These are phyloP conservation scores for Suillus fuscotomentosus DNA, from an alignment of 768 basidiomycete genomes.

Conservation along the genomic window DNA sequence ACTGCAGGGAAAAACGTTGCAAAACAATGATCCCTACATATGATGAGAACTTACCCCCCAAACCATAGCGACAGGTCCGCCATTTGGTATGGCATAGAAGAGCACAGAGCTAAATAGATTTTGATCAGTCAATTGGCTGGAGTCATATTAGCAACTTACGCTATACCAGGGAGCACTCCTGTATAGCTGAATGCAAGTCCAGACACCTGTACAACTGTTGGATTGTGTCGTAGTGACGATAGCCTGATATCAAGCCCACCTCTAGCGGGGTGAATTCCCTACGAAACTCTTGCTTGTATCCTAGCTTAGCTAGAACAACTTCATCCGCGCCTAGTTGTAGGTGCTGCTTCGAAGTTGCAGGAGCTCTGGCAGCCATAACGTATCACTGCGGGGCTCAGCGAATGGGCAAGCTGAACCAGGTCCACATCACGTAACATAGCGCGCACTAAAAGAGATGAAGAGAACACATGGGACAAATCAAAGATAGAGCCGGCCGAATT, in stretches of 20 bases:
- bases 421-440: not conserved
- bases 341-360: not conserved
- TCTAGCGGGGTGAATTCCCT: slow-evolving; percentile 14
- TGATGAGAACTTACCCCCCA: not conserved
- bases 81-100: slow-evolving; percentile 2
- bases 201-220: slow-evolving; percentile 14
- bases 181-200: slow-evolving; percentile 31
- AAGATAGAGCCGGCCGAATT: too few species aligned
- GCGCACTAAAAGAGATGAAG: not conserved
- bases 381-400: not conserved
- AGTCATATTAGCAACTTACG: slow-evolving; percentile 3
- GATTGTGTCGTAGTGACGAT: not conserved
- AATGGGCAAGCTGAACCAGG: not conserved
- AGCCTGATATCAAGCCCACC: slow-evolving; percentile 5
- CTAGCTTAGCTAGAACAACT: slow-evolving; percentile 20
- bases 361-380: not conserved
- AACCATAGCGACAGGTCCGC: not conserved
- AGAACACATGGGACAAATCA: not conserved
- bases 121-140: not conserved
- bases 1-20: slow-evolving; percentile 33
- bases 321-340: slow-evolving; percentile 10
- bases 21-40: not conserved
- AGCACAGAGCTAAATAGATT: not conserved
- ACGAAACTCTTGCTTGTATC: slow-evolving; percentile 27
- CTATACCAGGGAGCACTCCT: slow-evolving; percentile 23